phyloP scores from a whole-genome alignment of 140 eudicot genomes.

The Eryngium alpinum region DNA sequence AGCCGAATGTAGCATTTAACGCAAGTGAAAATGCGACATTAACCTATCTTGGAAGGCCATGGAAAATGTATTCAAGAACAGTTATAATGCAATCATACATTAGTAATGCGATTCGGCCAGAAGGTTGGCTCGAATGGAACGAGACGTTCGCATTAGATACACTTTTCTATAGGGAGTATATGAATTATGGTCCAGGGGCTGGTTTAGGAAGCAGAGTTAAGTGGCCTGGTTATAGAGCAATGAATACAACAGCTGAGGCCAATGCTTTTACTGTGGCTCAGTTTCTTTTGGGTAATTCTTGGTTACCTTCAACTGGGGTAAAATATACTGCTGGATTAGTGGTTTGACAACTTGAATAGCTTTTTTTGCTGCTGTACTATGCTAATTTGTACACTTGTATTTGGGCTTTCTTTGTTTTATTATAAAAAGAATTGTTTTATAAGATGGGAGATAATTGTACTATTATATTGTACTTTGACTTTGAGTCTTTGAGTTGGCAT shows the following conservation, averaged over 20 bases:
- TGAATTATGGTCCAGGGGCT: slow-evolving; percentile 18
- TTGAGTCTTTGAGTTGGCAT: neutral
- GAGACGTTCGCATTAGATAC: slow-evolving; percentile 28
- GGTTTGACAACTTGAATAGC: neutral
- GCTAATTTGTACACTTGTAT: neutral
- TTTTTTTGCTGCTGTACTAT: neutral
- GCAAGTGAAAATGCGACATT: slow-evolving; percentile 4
- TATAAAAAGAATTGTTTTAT: neutral
- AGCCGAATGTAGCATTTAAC: slow-evolving; percentile 24
- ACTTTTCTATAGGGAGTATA: neutral
- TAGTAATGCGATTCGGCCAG: slow-evolving; percentile 42
- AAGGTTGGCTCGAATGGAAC: slow-evolving; percentile 91
- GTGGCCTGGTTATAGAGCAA: slow-evolving; percentile 2
- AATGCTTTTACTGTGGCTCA: slow-evolving; percentile 12
- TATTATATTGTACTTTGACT: neutral
- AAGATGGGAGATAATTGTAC: neutral
- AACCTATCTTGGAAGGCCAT: slow-evolving; percentile 84
- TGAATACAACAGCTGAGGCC: slow-evolving; percentile 3
- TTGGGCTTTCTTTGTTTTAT: neutral
- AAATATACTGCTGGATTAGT: slow-evolving; percentile 16
- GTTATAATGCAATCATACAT: slow-evolving; percentile 71
- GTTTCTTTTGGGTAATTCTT: slow-evolving; percentile 13
- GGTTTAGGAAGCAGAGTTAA: slow-evolving; percentile 8
- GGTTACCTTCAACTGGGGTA: slow-evolving; percentile 15
- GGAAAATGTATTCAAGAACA: slow-evolving; percentile 74